Evolutionary conservation across 768 basidiomycete species (phyloP), one percentile per base, ranked within the genome.

Genomic region (Steccherinum ochraceum): DNA sequence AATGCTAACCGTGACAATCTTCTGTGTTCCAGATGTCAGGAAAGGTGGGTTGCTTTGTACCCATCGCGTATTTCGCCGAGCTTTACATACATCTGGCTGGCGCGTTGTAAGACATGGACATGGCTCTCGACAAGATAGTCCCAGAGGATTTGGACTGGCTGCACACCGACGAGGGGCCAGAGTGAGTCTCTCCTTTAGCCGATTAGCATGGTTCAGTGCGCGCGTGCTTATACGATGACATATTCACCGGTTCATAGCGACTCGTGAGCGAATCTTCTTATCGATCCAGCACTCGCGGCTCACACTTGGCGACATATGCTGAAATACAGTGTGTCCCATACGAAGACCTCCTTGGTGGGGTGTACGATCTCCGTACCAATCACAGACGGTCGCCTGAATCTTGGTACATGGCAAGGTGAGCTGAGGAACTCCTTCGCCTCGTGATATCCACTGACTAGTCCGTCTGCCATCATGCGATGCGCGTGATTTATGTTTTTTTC

Each of bases 391-490:
- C 70, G 74, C 44, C 69, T 95, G 56, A 89, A 85, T 55, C 70
- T 96, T 46, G 93, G 93, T 11, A 93, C 89, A 20, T 96, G 93
- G 93, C 93, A 96, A 77, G 93, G 90, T 80, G 27, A 45, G 66
- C 60, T 20, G 20, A 21, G 13, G 40, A 24, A 35, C 46, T 19
- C 19, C 21, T 30, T 7, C 18, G 21, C 16, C 30, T 5, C 45
- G 40, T 4, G 7, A 21, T 4, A 47, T 19, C 12, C 21, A 5
- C 21, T n/a, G n/a, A n/a, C n/a, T n/a, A n/a, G n/a, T n/a, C n/a
- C n/a, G n/a, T n/a, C n/a, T n/a, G n/a, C n/a, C n/a, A n/a, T n/a
- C n/a, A n/a, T n/a, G n/a, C n/a, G n/a, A 35, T 35, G 30, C 30
- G 30, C 30, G 16, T 35, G 18, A 19, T 49, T 5, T 21, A 7